Conservation (phyloP, 805 yeast species). For the Candida cerambycidarum region DNA sequence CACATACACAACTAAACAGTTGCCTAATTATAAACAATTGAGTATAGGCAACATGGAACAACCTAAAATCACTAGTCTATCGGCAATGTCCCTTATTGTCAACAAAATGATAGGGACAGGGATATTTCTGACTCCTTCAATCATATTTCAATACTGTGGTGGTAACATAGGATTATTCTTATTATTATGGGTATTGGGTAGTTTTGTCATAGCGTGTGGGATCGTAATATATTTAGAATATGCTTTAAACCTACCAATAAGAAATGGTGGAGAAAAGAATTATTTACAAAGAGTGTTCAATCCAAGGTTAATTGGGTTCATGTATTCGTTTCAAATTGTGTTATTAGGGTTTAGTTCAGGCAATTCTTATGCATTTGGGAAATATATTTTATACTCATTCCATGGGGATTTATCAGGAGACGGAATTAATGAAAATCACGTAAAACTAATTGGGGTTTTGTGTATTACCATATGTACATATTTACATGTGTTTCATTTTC, state of each 20-base stretch:
- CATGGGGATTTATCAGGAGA: conserved; percentile 24
- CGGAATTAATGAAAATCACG: conserved; percentile 27
- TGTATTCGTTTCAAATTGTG: conserved; percentile 53
- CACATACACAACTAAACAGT: neutral
- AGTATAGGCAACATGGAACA: neutral
- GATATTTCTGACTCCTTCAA: conserved; percentile 41
- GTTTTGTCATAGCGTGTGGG: conserved; percentile 38
- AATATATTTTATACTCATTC: conserved; percentile 47
- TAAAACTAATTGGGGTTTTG: conserved; percentile 49
- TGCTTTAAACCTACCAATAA: conserved; percentile 40
- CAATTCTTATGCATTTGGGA: conserved; percentile 64
- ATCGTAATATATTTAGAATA: conserved; percentile 41
- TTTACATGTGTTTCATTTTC: conserved; percentile 50
- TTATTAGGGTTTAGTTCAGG: conserved; percentile 61
- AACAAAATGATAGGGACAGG: conserved; percentile 48
- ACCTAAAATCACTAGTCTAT: conserved; percentile 16
- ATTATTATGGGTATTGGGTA: conserved; percentile 35
- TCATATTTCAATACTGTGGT: conserved; percentile 36
- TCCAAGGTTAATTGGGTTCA: conserved; percentile 35
- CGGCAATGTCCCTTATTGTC: conserved; percentile 41
- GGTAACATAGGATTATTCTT: conserved; percentile 40
- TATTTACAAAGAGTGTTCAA: conserved; percentile 40
- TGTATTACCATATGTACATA: conserved; percentile 47
- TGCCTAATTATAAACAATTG: no score
- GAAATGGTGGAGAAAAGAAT: conserved; percentile 44